phyloP scores from a whole-genome alignment of 1,284 basidiomycete species.

The Ceratobasidium sp. region DNA sequence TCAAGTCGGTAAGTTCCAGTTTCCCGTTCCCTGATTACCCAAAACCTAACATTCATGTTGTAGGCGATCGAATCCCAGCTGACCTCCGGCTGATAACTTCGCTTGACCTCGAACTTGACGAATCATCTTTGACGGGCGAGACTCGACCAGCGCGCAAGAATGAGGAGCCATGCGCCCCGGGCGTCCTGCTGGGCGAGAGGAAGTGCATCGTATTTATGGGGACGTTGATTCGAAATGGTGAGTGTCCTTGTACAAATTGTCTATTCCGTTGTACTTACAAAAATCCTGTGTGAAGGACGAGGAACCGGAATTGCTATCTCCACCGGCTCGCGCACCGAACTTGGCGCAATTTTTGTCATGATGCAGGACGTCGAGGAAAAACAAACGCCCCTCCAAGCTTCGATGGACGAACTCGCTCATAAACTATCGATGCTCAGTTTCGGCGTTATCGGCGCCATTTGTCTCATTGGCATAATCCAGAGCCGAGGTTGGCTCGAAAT shows the following conservation, averaged over 20 bases:
- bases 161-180: constrained; percentile 66
- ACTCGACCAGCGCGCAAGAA: constrained; percentile 83
- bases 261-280: constrained; percentile 21
- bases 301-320: constrained; percentile 91
- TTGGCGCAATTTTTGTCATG: constrained; percentile 97
- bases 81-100: constrained; percentile 86
- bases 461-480: constrained; percentile 89
- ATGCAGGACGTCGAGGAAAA: constrained; percentile 97
- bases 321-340: constrained; percentile 90
- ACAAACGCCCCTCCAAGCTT: constrained; percentile 91
- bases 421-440: constrained; percentile 92
- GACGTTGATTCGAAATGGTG: constrained; percentile 91
- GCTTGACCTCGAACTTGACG: constrained; percentile 91
- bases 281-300: constrained; percentile 63
- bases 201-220: constrained; percentile 96
- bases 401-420: constrained; percentile 97
- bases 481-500: constrained; percentile 93
- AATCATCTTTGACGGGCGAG: constrained; percentile 95
- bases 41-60: constrained; percentile 54
- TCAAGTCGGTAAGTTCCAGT: constrained; percentile 86
- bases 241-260: constrained; percentile 47
- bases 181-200: constrained; percentile 85
- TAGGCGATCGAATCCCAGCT: constrained; percentile 90
- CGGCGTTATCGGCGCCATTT: constrained; percentile 91
- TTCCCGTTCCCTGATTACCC: constrained; percentile 75